phyloP scores from a whole-genome alignment of 2,329 filamentous ascomycete genomes.

The Boeremia lycopersici region DNA sequence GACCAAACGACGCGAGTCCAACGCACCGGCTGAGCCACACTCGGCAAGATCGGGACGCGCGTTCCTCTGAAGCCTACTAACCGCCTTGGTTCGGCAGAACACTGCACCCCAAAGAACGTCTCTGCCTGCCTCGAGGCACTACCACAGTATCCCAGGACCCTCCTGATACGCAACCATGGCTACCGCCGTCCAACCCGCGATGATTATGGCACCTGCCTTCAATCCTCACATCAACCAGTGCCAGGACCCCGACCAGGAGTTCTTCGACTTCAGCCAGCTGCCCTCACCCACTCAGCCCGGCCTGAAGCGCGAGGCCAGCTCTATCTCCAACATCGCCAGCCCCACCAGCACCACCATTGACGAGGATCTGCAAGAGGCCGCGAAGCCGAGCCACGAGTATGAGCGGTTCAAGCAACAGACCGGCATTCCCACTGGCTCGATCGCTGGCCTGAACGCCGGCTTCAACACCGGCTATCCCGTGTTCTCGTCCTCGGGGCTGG shows the following conservation, averaged over 20 bases:
- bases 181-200: constrained; percentile 43
- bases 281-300: constrained; percentile 64
- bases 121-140: constrained; percentile 37
- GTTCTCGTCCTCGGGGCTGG: constrained; percentile 67
- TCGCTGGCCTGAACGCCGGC: constrained; percentile 75
- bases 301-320: constrained; percentile 58
- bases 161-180: constrained; percentile 36
- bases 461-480: constrained; percentile 48
- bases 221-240: constrained; percentile 44
- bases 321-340: constrained; percentile 59
- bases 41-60: constrained; percentile 42
- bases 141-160: constrained; percentile 14
- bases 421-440: constrained; percentile 82
- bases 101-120: constrained; percentile 31
- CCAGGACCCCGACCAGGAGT: constrained; percentile 49
- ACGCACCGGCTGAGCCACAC: constrained; percentile 36
- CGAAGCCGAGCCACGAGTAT: constrained; percentile 91
- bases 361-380: constrained; percentile 64
- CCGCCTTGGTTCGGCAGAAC: constrained; percentile 32
- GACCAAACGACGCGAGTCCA: neutral
- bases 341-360: constrained; percentile 61
- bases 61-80: constrained; percentile 41
- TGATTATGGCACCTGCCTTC: constrained; percentile 45
- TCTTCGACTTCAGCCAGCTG: constrained; percentile 64
- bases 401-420: constrained; percentile 95